phyloP scores from a whole-genome alignment of 345 rosid genomes.

The Dimocarpus longan region DNA sequence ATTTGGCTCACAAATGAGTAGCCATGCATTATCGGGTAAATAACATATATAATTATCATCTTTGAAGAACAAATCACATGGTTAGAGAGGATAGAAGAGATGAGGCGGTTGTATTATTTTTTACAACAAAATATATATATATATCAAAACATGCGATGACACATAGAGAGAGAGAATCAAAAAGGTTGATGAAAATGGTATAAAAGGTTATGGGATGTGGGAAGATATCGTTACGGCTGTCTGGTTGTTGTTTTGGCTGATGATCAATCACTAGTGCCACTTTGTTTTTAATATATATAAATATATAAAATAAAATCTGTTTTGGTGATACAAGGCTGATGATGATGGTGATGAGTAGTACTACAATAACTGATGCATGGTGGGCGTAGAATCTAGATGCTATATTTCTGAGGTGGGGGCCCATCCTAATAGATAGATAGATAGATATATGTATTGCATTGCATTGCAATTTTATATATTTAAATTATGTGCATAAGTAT shows the following conservation, averaged over 20 bases:
- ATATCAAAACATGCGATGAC: neutral
- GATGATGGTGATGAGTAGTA: neutral
- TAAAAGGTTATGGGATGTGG: neutral
- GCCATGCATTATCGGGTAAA: neutral
- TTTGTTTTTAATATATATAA: neutral
- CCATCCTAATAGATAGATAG: neutral
- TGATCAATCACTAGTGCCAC: slow-evolving; percentile 13
- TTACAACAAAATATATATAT: neutral
- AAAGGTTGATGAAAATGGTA: neutral
- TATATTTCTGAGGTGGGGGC: neutral
- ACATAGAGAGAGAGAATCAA: neutral
- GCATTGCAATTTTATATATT: neutral
- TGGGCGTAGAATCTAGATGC: slow-evolving; percentile 14
- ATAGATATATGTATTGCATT: neutral
- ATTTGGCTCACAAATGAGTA: neutral
- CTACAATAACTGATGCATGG: neutral
- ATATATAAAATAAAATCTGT: too few relatives aligned
- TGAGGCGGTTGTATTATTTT: neutral
- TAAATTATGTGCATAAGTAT: too few relatives aligned
- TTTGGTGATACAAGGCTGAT: neutral
- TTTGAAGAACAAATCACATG: neutral
- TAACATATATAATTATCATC: too few relatives aligned
- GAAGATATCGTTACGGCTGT: slow-evolving; percentile 31
- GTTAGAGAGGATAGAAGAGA: neutral
- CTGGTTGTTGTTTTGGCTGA: slow-evolving; percentile 1